These are phyloP conservation scores for Aspergillus chevalieri DNA, from an alignment of 2,329 filamentous ascomycete genomes.

Conservation along the genomic window DNA sequence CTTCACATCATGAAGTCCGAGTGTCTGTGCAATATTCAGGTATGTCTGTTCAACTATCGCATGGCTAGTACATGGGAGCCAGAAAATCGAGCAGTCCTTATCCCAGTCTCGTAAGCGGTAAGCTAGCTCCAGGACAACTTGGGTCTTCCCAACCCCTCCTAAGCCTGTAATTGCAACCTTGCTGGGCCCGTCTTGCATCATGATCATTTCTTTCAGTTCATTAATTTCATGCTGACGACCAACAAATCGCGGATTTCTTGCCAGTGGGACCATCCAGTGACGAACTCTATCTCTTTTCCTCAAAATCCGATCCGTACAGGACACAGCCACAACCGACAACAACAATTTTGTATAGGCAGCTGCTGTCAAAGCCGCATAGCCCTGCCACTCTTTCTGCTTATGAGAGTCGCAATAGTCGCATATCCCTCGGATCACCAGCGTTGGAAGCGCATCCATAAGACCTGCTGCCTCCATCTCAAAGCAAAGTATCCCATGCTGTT, in stretches of 20 bases:
- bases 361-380: constrained; percentile 4
- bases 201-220: constrained; percentile 2
- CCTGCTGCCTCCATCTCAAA: not conserved
- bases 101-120: constrained; percentile 15
- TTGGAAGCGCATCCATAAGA: not conserved
- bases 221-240: constrained; percentile 7
- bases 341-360: constrained; percentile 8
- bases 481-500: constrained; percentile 1
- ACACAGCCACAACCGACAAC: not conserved
- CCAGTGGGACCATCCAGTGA: constrained; percentile 6
- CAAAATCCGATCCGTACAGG: not conserved
- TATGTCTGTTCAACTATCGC: constrained; percentile 18
- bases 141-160: constrained; percentile 24
- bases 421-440: constrained; percentile 5
- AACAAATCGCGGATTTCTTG: constrained; percentile 5
- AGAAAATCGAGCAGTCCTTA: constrained; percentile 18
- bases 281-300: not conserved
- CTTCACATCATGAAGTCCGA: constrained; percentile 8
- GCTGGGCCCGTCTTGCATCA: not conserved
- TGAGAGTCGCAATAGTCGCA: constrained; percentile 8
- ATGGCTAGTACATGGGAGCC: constrained; percentile 17
- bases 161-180: constrained; percentile 18
- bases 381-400: constrained; percentile 8
- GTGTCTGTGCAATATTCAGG: constrained; percentile 7
- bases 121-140: constrained; percentile 21